A percentile compares a stretch with the other conserved stretches of the same genome.
Conservation (phyloP, 371 early-diverging fungal genomes). For the Umbelopsis sp. region DNA sequence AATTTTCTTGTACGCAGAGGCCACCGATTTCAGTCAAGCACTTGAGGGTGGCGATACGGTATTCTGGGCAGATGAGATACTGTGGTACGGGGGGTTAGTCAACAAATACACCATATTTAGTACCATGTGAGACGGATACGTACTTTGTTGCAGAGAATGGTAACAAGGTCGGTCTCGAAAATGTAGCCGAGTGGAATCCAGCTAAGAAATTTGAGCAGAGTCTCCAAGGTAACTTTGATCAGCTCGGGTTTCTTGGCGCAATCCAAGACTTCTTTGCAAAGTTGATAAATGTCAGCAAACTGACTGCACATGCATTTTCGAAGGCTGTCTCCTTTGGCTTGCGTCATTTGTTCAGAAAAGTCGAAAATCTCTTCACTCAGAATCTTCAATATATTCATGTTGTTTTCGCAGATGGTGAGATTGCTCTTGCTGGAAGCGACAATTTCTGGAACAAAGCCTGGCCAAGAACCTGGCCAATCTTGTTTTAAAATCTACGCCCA, state of each 20-base stretch:
- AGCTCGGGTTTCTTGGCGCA: constrained; percentile 87
- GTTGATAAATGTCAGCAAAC: constrained; percentile 93
- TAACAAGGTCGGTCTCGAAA: constrained; percentile 94
- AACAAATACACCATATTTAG: no score
- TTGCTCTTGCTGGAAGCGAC: constrained; percentile 85
- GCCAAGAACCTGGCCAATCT: constrained; percentile 99
- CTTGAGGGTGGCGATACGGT: constrained; percentile 91
- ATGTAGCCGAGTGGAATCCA: constrained; percentile 98
- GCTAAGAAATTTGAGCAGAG: constrained; percentile 92
- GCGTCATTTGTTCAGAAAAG: constrained; percentile 97
- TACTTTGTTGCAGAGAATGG: constrained; percentile 81
- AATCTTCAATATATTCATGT: constrained; percentile 94
- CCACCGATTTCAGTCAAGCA: constrained; percentile 95
- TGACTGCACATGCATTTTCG: constrained; percentile 96
- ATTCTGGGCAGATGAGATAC: constrained; percentile 83
- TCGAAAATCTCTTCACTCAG: constrained; percentile 99
- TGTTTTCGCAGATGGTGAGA: constrained; percentile 94
- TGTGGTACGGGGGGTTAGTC: constrained; percentile 26
- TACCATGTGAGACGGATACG: constrained; percentile 15
- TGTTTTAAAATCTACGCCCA: constrained; percentile 88
- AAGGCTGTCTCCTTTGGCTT: constrained; percentile 87
- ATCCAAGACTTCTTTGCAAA: constrained; percentile 95
- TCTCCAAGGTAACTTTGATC: constrained; percentile 90
- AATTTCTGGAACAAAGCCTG: constrained; percentile 96
- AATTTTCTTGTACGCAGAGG: constrained; percentile 67